phyloP scores from a whole-genome alignment of 73 alveolate species.

The Loxodes magnus region DNA sequence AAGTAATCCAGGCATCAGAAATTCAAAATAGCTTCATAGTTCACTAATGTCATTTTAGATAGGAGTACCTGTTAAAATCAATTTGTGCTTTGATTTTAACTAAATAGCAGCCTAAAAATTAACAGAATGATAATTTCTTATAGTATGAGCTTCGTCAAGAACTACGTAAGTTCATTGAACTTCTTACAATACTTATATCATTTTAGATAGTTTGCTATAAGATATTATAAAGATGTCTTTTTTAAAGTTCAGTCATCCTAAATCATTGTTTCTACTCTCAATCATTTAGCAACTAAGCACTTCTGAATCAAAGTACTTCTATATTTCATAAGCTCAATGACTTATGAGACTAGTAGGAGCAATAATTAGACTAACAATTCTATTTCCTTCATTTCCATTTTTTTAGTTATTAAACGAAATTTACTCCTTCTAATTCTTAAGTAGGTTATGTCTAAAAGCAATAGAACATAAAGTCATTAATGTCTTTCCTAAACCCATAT shows the following conservation, averaged over 20 bases:
- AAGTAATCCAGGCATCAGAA: constrained; percentile 95
- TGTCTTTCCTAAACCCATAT: constrained; percentile 97
- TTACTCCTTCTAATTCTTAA: constrained; percentile 16
- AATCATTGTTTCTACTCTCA: constrained; percentile 30
- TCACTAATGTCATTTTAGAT: constrained; percentile 95
- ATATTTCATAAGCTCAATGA: constrained; percentile 88
- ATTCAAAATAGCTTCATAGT: constrained; percentile 98
- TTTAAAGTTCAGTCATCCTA: constrained; percentile 15
- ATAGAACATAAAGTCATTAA: constrained; percentile 76
- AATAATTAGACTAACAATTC: constrained; percentile 59
- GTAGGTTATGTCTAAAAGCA: constrained; percentile 67
- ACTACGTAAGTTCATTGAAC: constrained; percentile 61
- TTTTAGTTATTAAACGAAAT: neutral
- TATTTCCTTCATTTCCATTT: constrained; percentile 18
- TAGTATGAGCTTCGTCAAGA: constrained; percentile 94
- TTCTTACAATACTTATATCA: constrained; percentile 28
- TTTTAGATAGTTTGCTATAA: constrained; percentile 62
- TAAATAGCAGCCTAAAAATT: constrained; percentile 59
- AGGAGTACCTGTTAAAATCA: constrained; percentile 99
- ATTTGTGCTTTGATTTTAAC: constrained; percentile 75
- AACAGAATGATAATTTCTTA: constrained; percentile 84
- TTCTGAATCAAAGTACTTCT: constrained; percentile 69
- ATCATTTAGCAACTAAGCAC: constrained; percentile 50
- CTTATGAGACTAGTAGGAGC: constrained; percentile 91
- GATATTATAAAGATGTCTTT: constrained; percentile 52